phyloP scores from a whole-genome alignment of 257 asterid species.

The Solanum boliviense region DNA sequence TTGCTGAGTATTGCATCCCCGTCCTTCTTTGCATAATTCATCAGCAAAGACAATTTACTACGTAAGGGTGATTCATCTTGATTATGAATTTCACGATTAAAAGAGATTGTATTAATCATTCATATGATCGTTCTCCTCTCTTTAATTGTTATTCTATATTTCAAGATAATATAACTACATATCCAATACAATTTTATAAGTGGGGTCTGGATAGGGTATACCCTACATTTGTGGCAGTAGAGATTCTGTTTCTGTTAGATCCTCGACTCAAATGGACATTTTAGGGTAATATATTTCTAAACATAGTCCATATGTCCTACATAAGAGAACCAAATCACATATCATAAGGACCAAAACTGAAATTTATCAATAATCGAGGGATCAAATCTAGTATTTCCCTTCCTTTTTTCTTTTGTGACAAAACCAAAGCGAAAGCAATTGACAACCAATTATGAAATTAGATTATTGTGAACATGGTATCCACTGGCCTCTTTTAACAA shows the following conservation, averaged over 20 bases:
- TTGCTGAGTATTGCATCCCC: background rate
- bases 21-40: too few species aligned
- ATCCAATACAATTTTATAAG: too few species aligned
- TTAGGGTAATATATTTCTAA: background rate
- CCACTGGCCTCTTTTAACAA: background rate
- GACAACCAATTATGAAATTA: background rate
- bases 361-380: background rate
- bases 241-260: too few species aligned
- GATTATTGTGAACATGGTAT: background rate
- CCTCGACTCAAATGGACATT: background rate
- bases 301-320: background rate
- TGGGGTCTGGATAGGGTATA: too few species aligned
- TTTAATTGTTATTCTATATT: background rate
- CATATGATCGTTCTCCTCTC: background rate
- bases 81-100: rapidly evolving
- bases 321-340: background rate
- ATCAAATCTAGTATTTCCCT: background rate
- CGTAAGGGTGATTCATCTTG: background rate
- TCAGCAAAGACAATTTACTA: too few species aligned
- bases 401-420: background rate
- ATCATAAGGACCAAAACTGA: background rate
- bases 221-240: too few species aligned
- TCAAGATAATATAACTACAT: background rate
- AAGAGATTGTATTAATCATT: background rate
- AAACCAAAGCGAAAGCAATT: background rate